Conservation (phyloP, 2,329 filamentous ascomycete genomes). For the Phoma sp. region DNA sequence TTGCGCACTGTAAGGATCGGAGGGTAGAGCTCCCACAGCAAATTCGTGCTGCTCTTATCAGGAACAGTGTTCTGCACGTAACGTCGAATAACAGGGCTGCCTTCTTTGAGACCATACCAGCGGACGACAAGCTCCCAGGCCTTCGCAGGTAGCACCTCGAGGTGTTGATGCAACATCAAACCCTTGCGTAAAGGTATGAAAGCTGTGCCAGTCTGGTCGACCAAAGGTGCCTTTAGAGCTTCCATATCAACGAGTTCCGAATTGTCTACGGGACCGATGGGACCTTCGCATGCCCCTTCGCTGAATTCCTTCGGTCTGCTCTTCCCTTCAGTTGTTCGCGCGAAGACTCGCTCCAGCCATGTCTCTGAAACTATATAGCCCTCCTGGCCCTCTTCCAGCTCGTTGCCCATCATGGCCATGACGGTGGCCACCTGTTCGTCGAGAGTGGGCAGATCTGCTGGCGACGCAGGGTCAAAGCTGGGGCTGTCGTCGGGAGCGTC, state of each 20-base stretch:
- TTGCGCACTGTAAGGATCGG: slow-evolving; percentile 86
- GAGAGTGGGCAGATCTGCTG: slow-evolving; percentile 36
- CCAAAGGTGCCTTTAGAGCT: slow-evolving; percentile 28
- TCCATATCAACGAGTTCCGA: slow-evolving; percentile 65
- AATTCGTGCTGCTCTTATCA: slow-evolving; percentile 63
- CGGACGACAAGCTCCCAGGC: slow-evolving; percentile 82
- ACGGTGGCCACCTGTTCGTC: slow-evolving; percentile 79
- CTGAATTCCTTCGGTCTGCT: slow-evolving; percentile 57
- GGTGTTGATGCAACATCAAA: slow-evolving; percentile 68
- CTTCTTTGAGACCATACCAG: slow-evolving; percentile 79
- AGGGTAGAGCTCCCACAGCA: slow-evolving; percentile 83
- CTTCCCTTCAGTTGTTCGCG: slow-evolving; percentile 41
- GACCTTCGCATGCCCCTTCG: slow-evolving; percentile 66
- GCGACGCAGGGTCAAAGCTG: slow-evolving; percentile 26
- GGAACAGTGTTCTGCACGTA: slow-evolving; percentile 77
- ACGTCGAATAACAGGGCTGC: slow-evolving; percentile 74
- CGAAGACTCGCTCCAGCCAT: slow-evolving; percentile 68
- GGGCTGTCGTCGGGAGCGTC: slow-evolving; percentile 38
- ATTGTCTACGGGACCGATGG: slow-evolving; percentile 85
- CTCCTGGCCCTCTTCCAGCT: slow-evolving; percentile 71
- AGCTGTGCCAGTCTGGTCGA: slow-evolving; percentile 50
- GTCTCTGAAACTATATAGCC: slow-evolving; percentile 78
- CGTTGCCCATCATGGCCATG: slow-evolving; percentile 61
- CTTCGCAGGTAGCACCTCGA: slow-evolving; percentile 75
- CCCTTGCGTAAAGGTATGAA: slow-evolving; percentile 79